Percentiles rank a stretch among this genome's conserved stretches.
Evolutionary conservation across 352 stramenopile genomes (phyloP).

Genomic region (Globisporangium nunn): DNA sequence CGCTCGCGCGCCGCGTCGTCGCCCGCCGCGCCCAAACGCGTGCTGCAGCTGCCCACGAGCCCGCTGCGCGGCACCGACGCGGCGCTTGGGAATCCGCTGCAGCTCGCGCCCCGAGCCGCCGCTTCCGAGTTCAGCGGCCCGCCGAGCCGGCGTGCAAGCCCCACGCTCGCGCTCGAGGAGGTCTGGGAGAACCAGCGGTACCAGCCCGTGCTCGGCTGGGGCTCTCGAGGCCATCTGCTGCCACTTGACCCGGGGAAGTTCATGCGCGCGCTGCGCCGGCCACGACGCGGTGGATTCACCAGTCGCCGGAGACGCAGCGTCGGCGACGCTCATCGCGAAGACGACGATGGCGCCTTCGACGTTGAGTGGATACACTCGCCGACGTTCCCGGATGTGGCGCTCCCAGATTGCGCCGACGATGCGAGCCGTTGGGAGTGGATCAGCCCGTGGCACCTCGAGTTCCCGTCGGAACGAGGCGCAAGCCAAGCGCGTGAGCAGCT

Average conservation of each 20-base stretch:
- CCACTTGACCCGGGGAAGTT: slow-evolving; percentile 68
- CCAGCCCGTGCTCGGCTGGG: slow-evolving; percentile 64
- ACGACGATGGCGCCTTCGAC: slow-evolving; percentile 2
- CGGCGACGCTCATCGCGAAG: too few species aligned
- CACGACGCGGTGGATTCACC: background rate
- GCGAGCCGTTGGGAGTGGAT: slow-evolving; percentile 50
- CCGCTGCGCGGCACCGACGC: slow-evolving; percentile 1
- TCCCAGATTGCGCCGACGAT: slow-evolving; percentile 13
- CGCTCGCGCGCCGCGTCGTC: slow-evolving; percentile 13
- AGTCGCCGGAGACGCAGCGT: too few species aligned
- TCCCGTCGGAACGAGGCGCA: background rate
- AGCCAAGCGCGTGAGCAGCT: background rate
- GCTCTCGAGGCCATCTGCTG: slow-evolving; percentile 65
- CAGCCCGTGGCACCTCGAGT: slow-evolving; percentile 66
- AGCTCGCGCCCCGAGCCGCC: background rate
- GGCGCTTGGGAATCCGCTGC: background rate
- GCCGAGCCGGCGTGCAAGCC: too few species aligned
- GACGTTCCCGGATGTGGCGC: slow-evolving; percentile 46
- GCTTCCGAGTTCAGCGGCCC: background rate
- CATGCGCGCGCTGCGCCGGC: slow-evolving; percentile 29
- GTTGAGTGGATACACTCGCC: slow-evolving; percentile 33
- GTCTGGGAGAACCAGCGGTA: slow-evolving; percentile 71
- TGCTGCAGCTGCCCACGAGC: slow-evolving; percentile 1
- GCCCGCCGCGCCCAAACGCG: background rate
- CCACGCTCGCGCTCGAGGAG: slow-evolving; percentile 30